phyloP scores from a whole-genome alignment of 2,329 filamentous ascomycete genomes.

The Aspergillus sp. region DNA sequence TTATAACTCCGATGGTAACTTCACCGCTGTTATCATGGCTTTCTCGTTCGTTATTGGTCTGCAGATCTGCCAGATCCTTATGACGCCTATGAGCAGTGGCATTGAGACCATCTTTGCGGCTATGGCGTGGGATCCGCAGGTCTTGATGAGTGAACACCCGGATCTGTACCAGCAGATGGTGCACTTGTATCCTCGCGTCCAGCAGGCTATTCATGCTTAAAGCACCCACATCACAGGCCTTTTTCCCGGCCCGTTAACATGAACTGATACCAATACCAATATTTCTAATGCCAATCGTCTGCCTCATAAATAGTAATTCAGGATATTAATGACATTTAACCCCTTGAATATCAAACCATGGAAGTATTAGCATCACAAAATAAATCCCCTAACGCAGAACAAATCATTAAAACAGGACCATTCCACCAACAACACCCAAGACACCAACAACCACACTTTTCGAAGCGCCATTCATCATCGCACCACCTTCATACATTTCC shows the following conservation, averaged over 20 bases:
- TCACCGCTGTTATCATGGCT: conserved; percentile 75
- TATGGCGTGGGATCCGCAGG: conserved; percentile 62
- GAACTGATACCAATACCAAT: neutral
- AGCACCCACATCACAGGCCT: neutral
- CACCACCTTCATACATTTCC: conserved; percentile 2
- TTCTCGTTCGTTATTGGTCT: conserved; percentile 87
- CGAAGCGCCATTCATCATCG: neutral
- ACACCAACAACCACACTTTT: neutral
- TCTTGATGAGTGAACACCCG: conserved; percentile 76
- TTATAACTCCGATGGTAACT: conserved; percentile 69
- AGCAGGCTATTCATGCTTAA: conserved; percentile 68
- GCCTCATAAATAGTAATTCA: neutral
- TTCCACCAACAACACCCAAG: neutral
- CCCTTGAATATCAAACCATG: neutral
- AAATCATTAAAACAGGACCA: neutral
- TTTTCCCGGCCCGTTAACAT: neutral
- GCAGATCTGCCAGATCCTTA: conserved; percentile 86
- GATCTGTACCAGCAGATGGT: conserved; percentile 81
- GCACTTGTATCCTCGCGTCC: conserved; percentile 77
- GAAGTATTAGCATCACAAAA: neutral
- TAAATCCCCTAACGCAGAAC: too few relatives aligned
- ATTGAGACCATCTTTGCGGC: conserved; percentile 91
- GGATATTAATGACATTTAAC: neutral
- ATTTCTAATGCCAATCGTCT: neutral
- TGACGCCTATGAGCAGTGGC: conserved; percentile 83